Evolutionary conservation across 2,329 filamentous ascomycete genomes (phyloP), one percentile per base, ranked within the genome.

Genomic region (Aspergillus oerlinghausenensis): DNA sequence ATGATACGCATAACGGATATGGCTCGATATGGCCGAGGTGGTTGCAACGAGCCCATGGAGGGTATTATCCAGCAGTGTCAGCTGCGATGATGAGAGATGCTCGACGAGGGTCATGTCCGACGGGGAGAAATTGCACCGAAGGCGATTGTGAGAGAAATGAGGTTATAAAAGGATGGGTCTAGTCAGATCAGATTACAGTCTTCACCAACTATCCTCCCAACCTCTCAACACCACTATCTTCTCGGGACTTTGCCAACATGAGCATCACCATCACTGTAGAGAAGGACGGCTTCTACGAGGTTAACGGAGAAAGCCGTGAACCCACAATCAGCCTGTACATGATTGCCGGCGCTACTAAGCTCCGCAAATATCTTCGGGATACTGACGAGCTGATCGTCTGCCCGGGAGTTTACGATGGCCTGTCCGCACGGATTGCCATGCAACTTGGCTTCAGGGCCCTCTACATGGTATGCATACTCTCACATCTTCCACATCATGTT

Each of bases 401-500:
- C 52, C 86, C 85, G 0, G 86, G 86, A 32, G 85, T 89, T 2
- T 88, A 88, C 65, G 86, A 89, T 75, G 86, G 86, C 11, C 80
- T 88, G 54, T 84, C 84, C 2, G 85, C 86, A 0, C 77, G 86
- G 1, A 81, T 89, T 55, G 85, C 85, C 1, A 75, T 87, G 23
- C 74, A 79, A 45, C 76, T 83, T n/a, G 85, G 85, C 4, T 88
- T 87, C 57, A 81, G 87, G 49, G 81, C 78, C 55, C 68, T 88
- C 42, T 89, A 89, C 74, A 88, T 89, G 86, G 85, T 86, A 72
- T 48, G 76, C 57, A 10, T 10, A 32, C 45, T 7, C 35, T 10
- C 11, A 32, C 25, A 7, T 3, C 23, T 6, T 11, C 50, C 26
- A 54, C n/a, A 3, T 29, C 3, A 19, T 8, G 21, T 5, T 48